Percentiles rank a stretch among this genome's conserved stretches.
phyloP scores from a whole-genome alignment of 768 basidiomycete species.

The Boletus barrowsii region DNA sequence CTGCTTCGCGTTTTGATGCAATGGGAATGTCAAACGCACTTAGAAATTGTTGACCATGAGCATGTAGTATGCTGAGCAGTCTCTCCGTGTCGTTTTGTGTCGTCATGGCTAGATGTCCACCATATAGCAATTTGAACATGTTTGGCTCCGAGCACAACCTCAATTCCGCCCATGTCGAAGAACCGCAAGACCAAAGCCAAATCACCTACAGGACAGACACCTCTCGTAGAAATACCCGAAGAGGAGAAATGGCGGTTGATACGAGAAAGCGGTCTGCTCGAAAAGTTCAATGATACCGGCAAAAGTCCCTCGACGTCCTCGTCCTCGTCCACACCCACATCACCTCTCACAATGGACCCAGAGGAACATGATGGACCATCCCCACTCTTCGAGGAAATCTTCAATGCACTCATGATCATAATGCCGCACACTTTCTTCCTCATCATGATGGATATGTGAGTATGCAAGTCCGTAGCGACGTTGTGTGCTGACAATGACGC shows the following conservation, averaged over 20 bases:
- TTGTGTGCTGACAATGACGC: background rate
- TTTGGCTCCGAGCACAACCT: background rate
- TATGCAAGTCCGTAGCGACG: slow-evolving; percentile 7
- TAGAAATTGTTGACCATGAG: slow-evolving; percentile 47
- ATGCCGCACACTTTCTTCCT: slow-evolving; percentile 75
- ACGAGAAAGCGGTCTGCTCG: slow-evolving; percentile 59
- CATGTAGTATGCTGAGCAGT: slow-evolving; percentile 41
- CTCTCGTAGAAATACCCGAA: slow-evolving; percentile 55
- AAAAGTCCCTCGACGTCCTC: slow-evolving; percentile 1
- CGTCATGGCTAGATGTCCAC: background rate
- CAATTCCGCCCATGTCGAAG: slow-evolving; percentile 26
- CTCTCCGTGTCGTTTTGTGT: slow-evolving; percentile 25
- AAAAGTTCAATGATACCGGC: slow-evolving; percentile 29
- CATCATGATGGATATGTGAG: slow-evolving; percentile 84
- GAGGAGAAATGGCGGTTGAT: slow-evolving; percentile 80
- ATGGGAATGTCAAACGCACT: slow-evolving; percentile 34
- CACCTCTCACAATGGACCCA: background rate
- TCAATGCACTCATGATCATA: slow-evolving; percentile 60
- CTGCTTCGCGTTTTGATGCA: slow-evolving; percentile 19
- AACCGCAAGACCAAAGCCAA: slow-evolving; percentile 21
- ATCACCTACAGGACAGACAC: slow-evolving; percentile 10
- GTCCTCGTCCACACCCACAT: background rate
- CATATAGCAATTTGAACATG: background rate
- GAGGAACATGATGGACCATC: slow-evolving; percentile 35
- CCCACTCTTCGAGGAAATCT: slow-evolving; percentile 63